Conservation (phyloP, 371 early-diverging fungal genomes). For the Syncephalastrum contaminatum region DNA sequence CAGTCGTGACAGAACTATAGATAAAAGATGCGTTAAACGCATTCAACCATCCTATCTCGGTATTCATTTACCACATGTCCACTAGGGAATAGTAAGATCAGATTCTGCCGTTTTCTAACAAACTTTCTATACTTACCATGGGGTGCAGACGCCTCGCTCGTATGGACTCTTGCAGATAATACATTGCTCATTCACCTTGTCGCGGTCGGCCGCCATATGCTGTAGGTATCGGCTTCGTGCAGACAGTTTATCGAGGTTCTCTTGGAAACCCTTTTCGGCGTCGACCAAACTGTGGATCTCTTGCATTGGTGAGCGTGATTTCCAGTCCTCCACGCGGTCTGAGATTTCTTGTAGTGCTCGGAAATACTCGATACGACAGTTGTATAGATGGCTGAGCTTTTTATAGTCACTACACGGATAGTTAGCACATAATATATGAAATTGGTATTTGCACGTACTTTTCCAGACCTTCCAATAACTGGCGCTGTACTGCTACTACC, state of each 20-base stretch:
- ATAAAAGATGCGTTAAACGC: background rate
- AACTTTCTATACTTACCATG: too few relatives aligned
- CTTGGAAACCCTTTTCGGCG: conserved; percentile 20
- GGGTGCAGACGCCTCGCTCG: too few relatives aligned
- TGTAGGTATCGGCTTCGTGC: conserved; percentile 44
- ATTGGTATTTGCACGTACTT: too few relatives aligned
- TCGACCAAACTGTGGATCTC: conserved; percentile 27
- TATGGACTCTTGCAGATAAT: too few relatives aligned
- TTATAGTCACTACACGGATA: conserved; percentile 23
- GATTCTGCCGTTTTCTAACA: too few relatives aligned
- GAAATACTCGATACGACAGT: conserved; percentile 58
- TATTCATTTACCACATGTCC: conserved; percentile 24
- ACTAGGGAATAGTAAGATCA: conserved; percentile 12
- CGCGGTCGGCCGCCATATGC: conserved; percentile 26
- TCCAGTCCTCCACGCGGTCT: conserved; percentile 38
- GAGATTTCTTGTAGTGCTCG: conserved; percentile 57
- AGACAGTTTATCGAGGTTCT: conserved; percentile 26
- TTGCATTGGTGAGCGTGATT: conserved; percentile 20
- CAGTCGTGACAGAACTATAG: conserved; percentile 33
- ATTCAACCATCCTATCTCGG: background rate
- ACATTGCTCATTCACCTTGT: background rate
- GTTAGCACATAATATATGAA: too few relatives aligned
- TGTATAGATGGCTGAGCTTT: conserved; percentile 29
- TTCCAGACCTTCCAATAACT: too few relatives aligned
- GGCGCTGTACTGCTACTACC: too few relatives aligned